Base-by-base conservation (phyloP, 2,329 filamentous ascomycete species). In the Penicillium sp. region DNA sequence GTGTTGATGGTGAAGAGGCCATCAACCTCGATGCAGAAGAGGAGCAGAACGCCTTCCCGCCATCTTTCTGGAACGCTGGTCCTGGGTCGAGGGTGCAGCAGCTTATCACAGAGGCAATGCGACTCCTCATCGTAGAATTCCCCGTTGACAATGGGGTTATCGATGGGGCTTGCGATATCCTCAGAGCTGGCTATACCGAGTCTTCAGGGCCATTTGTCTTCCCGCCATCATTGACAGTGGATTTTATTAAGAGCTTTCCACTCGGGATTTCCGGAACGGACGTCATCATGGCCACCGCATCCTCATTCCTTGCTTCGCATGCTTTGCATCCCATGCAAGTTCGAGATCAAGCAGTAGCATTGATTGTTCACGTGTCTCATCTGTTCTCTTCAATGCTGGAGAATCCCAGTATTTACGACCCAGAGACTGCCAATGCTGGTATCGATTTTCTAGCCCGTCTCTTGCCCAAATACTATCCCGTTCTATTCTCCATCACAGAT, bases 131-230 rank as follows among this genome's bases (percentile, higher is more conserved):
- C 32, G 57, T 57, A 18, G 56, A 61, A 15, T 68, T 68, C 25
- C 59, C 61, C 6, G 48, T 60, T 20, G 66, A 69, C 35, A 57
- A 56, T 31, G 54, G 56, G n/a, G 64, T 70, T 7, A 62, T 70
- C 13, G 67, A 69, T 50, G 63, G 66, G 5, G 60, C 65, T 6
- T 71, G 67, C 45, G 66, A 70, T 33, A 64, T 71, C 13, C 48
- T 71, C 25, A 68, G 64, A 44, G 66, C 67, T 8, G 68, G 68
- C 3, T 70, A 65, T 41, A 69, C 68, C 3, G 68, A 71, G 41
- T 55, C 51, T 14, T 62, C 59, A 1, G 66, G 67, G 0, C 64
- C 63, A 8, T 70, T 65, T 39, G 66, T 70, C 13, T 67, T 71
- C 37, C 57, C 64, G 13, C 61, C 66, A 2, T 47, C 55, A n/a